phyloP scores from a whole-genome alignment of 2,329 filamentous ascomycete species.

The Phyllosticta capitalensis region DNA sequence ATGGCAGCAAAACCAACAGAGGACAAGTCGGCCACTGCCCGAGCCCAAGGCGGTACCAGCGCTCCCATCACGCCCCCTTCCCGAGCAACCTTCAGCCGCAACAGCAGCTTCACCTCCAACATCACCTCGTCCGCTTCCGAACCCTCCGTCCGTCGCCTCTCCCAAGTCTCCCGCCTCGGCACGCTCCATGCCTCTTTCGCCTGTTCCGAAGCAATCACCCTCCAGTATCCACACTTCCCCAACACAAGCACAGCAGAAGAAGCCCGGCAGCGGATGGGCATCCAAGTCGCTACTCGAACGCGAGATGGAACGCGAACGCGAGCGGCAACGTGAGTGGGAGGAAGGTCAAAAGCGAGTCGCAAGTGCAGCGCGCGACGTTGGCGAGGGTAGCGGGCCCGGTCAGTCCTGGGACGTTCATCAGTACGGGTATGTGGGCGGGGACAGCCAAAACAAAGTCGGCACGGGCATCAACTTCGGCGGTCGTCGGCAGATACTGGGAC shows the following conservation, averaged over 20 bases:
- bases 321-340: conserved; percentile 73
- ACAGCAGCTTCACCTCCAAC: conserved; percentile 6
- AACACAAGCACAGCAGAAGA: conserved; percentile 52
- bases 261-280: conserved; percentile 54
- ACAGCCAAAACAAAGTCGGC: conserved; percentile 59
- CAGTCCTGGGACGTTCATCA: conserved; percentile 68
- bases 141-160: conserved; percentile 19
- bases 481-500: conserved; percentile 69
- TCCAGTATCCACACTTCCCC: conserved; percentile 34
- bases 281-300: conserved; percentile 64
- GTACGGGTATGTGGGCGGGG: conserved; percentile 68
- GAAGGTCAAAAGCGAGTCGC: conserved; percentile 58
- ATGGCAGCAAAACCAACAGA: conserved; percentile 34
- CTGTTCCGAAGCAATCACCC: conserved; percentile 45
- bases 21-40: conserved; percentile 22
- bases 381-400: conserved; percentile 58
- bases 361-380: conserved; percentile 42
- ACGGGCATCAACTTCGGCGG: conserved; percentile 55
- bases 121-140: conserved; percentile 21
- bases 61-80: conserved; percentile 41
- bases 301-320: conserved; percentile 71
- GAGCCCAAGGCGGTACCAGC: conserved; percentile 20
- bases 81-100: conserved; percentile 20
- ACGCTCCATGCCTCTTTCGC: conserved; percentile 41
- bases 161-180: conserved; percentile 19